phyloP scores from a whole-genome alignment of 495 filamentous ascomycete genomes.

The Letharia lupina region DNA sequence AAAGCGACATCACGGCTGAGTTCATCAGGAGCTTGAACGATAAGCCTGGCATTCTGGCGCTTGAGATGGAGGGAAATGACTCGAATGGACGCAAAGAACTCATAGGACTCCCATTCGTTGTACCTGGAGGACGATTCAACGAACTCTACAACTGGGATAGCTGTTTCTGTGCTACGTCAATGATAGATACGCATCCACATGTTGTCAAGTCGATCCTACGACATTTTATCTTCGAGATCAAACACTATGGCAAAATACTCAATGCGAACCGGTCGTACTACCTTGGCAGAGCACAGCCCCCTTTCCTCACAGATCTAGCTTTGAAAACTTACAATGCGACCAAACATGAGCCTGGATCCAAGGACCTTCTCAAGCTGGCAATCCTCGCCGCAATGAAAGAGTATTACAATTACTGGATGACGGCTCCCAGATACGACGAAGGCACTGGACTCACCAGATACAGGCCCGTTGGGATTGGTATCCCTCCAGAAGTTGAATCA shows the following conservation, averaged over 20 bases:
- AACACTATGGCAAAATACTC: conserved; percentile 95
- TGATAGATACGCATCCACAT: conserved; percentile 73
- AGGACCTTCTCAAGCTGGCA: conserved; percentile 68
- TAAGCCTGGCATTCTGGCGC: conserved; percentile 79
- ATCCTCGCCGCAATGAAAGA: conserved; percentile 93
- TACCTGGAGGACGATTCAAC: conserved; percentile 94
- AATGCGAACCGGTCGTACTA: conserved; percentile 97
- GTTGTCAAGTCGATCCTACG: conserved; percentile 86
- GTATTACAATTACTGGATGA: conserved; percentile 85
- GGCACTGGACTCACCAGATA: conserved; percentile 82
- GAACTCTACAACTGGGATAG: conserved; percentile 97
- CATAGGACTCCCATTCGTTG: conserved; percentile 83
- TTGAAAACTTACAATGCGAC: conserved; percentile 83
- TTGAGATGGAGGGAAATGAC: conserved; percentile 74
- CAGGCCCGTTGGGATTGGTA: conserved; percentile 68
- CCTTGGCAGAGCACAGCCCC: conserved; percentile 84
- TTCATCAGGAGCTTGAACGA: conserved; percentile 65
- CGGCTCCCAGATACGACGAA: conserved; percentile 68
- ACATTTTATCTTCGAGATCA: conserved; percentile 96
- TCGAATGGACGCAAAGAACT: conserved; percentile 52
- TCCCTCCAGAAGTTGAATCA: conserved; percentile 90
- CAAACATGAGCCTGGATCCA: conserved; percentile 62
- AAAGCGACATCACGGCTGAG: conserved; percentile 61
- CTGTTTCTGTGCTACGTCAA: conserved; percentile 88
- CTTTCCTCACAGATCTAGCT: conserved; percentile 96